Conservation (phyloP, 169 alveolate species). For the Eimeria tenella region DNA sequence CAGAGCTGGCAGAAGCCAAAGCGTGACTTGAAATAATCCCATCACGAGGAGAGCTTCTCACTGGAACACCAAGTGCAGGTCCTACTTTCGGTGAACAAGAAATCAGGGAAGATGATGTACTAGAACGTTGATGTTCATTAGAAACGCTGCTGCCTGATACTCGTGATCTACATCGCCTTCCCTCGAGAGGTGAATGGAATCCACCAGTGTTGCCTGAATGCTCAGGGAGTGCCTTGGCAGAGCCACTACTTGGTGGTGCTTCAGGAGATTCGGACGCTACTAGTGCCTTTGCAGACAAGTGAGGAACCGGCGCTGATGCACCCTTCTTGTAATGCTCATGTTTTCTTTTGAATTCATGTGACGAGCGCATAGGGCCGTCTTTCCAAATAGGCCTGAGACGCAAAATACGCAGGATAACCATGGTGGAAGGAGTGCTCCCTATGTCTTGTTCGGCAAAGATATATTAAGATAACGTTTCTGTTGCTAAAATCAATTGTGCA, state of each 20-base stretch:
- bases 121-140: neutral
- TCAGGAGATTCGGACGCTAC: neutral
- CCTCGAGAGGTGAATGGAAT: slow-evolving; percentile 4
- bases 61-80: neutral
- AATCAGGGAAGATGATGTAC: neutral
- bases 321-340: neutral
- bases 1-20: slow-evolving; percentile 18
- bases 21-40: neutral
- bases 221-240: neutral
- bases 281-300: neutral
- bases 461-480: no score
- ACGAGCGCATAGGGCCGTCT: neutral
- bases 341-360: neutral
- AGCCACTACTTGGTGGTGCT: slow-evolving; percentile 22
- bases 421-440: neutral
- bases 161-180: slow-evolving; percentile 46
- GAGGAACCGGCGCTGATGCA: neutral
- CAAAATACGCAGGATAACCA: neutral
- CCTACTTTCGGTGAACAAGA: neutral
- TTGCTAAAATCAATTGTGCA: neutral
- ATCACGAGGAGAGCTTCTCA: neutral
- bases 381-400: neutral
- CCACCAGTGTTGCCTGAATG: slow-evolving; percentile 18
- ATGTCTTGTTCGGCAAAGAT: no score
- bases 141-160: slow-evolving; percentile 32